Evolutionary conservation across 306 rosid species (phyloP), one percentile per base, ranked within the genome.

Genomic region (Quercus engelmannii): DNA sequence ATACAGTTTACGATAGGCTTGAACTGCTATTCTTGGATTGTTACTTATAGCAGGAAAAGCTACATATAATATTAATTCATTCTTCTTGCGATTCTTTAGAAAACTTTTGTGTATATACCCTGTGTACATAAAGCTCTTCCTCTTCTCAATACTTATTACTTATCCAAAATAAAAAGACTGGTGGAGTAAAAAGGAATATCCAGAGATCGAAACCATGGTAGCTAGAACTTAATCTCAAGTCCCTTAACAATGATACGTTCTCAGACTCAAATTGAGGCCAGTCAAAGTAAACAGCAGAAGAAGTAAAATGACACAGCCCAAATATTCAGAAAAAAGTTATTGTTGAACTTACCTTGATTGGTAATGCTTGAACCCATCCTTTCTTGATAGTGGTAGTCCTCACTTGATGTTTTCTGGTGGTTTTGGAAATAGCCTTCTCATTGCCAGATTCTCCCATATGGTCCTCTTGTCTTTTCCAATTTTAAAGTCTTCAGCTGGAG

Each of bases 371-470:
- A 81, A 81, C 64, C 71, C 64, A 33, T 78, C 85, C 81, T 71
- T 82, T 82, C 64, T 78, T 81, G 77, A 76, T 26, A 74, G 82
- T 59, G 25, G 77, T 5, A 55, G 69, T 59, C 74, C 33, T 12
- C 49, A 20, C 76, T 58, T 71, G 79, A 75, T 59, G 64, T 71
- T 23, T 80, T 13, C 52, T 55, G 25, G 10, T 63, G 70, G 62
- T 58, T 82, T 79, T 85, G 56, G 74, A 82, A 80, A 73, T 43
- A 77, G 73, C 61, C 73, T 78, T 58, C 21, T 79, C 86, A 65
- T 78, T 83, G 59, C 87, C 80, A 30, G 80, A 76, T 78, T 89
- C 85, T 71, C 79, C 87, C 93, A 86, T 88, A 38, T 79, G 81
- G 72, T 57, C 62, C 83, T 23, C 41, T 69, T 49, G 73, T 38